Percentiles rank a stretch among this genome's conserved stretches.
These are phyloP conservation scores for Chaetomiaceae sp. DNA, from an alignment of 2,329 filamentous ascomycete species.

Conservation along the genomic window DNA sequence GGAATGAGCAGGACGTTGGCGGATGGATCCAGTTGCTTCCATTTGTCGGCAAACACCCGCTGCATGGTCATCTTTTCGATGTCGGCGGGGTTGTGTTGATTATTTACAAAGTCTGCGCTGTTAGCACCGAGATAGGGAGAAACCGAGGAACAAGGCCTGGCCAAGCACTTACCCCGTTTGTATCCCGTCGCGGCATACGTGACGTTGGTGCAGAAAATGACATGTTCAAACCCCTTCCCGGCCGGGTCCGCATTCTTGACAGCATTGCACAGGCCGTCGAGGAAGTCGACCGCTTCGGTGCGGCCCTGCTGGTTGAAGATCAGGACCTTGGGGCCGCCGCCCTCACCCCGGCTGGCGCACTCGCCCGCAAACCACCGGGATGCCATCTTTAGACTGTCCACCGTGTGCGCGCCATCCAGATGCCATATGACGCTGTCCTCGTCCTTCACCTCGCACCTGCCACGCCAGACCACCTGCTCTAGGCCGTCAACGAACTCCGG, in stretches of 20 bases:
- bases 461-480: conserved; percentile 70
- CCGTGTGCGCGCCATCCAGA: conserved; percentile 88
- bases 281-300: conserved; percentile 49
- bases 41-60: conserved; percentile 49
- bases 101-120: conserved; percentile 51
- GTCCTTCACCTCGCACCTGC: conserved; percentile 64
- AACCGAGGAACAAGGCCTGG: neutral
- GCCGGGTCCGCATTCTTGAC: conserved; percentile 40
- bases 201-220: conserved; percentile 76
- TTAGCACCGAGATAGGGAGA: conserved; percentile 1
- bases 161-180: conserved; percentile 37
- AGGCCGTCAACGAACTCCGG: conserved; percentile 67
- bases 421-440: conserved; percentile 68
- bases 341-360: conserved; percentile 34
- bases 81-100: conserved; percentile 48
- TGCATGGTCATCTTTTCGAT: conserved; percentile 51
- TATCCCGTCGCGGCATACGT: conserved; percentile 50
- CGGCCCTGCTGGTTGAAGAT: conserved; percentile 85
- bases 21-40: conserved; percentile 44
- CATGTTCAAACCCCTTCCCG: conserved; percentile 24
- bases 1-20: conserved; percentile 45
- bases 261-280: conserved; percentile 34
- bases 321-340: conserved; percentile 48
- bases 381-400: conserved; percentile 80
- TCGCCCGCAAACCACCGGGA: conserved; percentile 72